A percentile compares a stretch with the other conserved stretches of the same genome.
These are phyloP conservation scores for Aureobasidium namibiae DNA, from an alignment of 2,329 filamentous ascomycete genomes.

Conservation along the genomic window DNA sequence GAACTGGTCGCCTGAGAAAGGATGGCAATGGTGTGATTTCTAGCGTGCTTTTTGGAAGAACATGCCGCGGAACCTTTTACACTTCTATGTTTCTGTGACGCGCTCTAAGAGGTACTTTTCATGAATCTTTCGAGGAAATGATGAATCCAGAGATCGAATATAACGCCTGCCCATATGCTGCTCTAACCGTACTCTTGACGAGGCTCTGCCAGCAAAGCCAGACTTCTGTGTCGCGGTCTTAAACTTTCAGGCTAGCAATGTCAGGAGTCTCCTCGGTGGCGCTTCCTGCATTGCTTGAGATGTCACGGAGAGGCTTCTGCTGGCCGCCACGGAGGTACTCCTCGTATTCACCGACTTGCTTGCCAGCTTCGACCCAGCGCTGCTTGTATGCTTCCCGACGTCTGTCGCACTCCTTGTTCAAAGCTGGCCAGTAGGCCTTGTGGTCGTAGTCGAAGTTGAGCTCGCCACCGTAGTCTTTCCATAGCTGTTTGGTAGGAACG, in stretches of 20 bases:
- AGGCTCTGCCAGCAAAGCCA: slow-evolving; percentile 10
- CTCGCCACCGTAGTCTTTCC: slow-evolving; percentile 68
- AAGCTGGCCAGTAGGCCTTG: slow-evolving; percentile 75
- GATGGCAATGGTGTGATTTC: background rate
- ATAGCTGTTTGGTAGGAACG: slow-evolving; percentile 73
- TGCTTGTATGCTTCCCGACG: slow-evolving; percentile 54
- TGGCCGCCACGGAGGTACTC: slow-evolving; percentile 71
- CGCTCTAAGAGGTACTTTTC: background rate
- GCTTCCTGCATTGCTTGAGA: slow-evolving; percentile 16
- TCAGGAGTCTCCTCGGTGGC: slow-evolving; percentile 17
- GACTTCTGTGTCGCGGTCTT: background rate
- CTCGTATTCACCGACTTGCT: slow-evolving; percentile 78
- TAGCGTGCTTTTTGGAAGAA: background rate
- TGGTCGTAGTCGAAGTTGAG: slow-evolving; percentile 92
- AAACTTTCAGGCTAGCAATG: slow-evolving; percentile 19
- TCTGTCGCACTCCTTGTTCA: slow-evolving; percentile 62
- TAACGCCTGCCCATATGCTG: slow-evolving; percentile 9
- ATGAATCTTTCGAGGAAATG: background rate
- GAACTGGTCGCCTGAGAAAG: background rate
- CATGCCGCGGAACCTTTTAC: background rate
- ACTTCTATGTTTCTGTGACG: background rate
- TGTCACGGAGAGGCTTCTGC: slow-evolving; percentile 22
- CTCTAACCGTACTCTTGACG: background rate
- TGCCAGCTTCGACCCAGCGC: slow-evolving; percentile 74
- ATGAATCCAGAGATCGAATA: background rate